A percentile compares a stretch with the other conserved stretches of the same genome.
Evolutionary conservation across 139 green algal genomes (phyloP).

Genomic region (Deuterostichococcus epilithicus): DNA sequence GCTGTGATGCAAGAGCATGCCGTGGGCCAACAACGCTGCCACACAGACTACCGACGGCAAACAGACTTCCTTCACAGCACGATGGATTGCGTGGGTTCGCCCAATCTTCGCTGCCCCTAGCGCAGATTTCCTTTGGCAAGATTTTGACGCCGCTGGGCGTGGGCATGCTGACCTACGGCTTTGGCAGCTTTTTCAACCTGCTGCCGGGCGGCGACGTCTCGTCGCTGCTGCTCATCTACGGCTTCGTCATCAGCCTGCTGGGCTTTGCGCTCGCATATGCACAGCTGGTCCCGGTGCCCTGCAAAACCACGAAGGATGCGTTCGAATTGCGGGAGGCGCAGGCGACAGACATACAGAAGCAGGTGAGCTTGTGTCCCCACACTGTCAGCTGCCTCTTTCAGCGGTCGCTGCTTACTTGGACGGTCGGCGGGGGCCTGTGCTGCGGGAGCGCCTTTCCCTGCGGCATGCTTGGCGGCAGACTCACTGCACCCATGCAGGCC

Average conservation of each 20-base stretch:
- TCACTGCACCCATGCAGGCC: no score
- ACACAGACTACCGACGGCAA: no score
- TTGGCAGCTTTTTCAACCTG: constrained; percentile 91
- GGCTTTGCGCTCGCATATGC: constrained; percentile 92
- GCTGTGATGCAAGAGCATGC: no score
- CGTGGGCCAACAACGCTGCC: no score
- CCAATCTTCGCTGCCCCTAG: not conserved
- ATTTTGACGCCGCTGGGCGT: constrained; percentile 79
- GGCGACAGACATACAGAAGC: constrained; percentile 94
- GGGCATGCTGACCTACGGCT: constrained; percentile 77
- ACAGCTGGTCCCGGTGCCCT: constrained; percentile 78
- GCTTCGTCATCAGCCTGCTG: constrained; percentile 91
- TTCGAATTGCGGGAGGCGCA: constrained; percentile 71
- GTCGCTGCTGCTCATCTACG: constrained; percentile 93
- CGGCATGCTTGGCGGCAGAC: no score
- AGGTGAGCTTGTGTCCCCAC: constrained; percentile 35
- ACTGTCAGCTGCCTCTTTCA: not conserved
- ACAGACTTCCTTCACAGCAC: no score
- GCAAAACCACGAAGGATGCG: constrained; percentile 71
- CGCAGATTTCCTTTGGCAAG: constrained; percentile 77
- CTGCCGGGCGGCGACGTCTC: constrained; percentile 85
- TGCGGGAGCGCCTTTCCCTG: no score
- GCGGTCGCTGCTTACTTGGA: no score
- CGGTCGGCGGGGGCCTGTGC: no score
- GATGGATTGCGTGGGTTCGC: not conserved